Evolutionary conservation across 768 basidiomycete genomes (phyloP).

Genomic region (Leccinum rimulosum): DNA sequence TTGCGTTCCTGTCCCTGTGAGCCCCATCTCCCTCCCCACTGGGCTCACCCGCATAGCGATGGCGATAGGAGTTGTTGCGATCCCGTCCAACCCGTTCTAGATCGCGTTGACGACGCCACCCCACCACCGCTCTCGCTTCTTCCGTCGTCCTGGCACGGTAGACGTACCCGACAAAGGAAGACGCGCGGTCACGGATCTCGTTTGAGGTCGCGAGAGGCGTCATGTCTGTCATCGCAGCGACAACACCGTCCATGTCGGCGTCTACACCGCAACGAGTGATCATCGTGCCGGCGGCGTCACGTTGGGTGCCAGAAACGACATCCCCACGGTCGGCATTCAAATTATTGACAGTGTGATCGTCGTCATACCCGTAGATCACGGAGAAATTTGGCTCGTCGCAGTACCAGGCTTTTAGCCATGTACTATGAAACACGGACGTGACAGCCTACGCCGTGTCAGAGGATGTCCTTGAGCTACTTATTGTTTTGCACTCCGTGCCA

Average conservation of each 20-base stretch:
- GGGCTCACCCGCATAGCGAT: background rate
- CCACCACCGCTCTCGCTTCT: slow-evolving; percentile 47
- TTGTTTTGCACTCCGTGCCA: background rate
- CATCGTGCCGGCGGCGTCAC: background rate
- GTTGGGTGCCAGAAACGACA: background rate
- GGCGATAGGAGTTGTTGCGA: background rate
- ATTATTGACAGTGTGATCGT: background rate
- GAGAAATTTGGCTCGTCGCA: background rate
- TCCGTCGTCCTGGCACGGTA: slow-evolving; percentile 52
- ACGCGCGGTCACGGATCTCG: slow-evolving; percentile 74
- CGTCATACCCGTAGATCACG: background rate
- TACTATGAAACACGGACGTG: background rate
- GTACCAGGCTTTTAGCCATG: background rate
- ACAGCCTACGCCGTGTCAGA: background rate
- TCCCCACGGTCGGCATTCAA: background rate
- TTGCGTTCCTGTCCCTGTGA: background rate
- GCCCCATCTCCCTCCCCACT: background rate
- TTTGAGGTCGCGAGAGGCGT: slow-evolving; percentile 49
- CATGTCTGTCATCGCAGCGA: background rate
- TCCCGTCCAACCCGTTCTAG: background rate
- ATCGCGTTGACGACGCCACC: background rate
- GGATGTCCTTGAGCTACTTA: background rate
- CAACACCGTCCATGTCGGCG: background rate
- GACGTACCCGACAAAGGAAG: slow-evolving; percentile 65
- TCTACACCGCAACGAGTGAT: background rate